Percentiles rank a stretch among this genome's conserved stretches.
Conservation (phyloP, 177 flowering plant species). For the Vitis hybrid region DNA sequence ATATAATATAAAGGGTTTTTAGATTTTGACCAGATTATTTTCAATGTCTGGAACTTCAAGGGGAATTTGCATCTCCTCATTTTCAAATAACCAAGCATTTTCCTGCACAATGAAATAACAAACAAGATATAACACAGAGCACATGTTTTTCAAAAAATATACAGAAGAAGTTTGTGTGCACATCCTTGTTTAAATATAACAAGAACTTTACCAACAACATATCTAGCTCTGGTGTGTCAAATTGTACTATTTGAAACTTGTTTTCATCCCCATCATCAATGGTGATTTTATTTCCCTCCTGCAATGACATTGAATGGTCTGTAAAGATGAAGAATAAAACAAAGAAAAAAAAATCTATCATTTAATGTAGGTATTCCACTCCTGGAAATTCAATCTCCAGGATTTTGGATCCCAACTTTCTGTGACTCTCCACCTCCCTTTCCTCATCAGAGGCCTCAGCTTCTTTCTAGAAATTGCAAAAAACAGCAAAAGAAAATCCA, state of each 20-base stretch:
- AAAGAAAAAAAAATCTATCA: background rate
- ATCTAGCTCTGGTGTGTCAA: constrained; percentile 63
- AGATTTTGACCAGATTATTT: constrained; percentile 30
- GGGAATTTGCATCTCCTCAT: constrained; percentile 22
- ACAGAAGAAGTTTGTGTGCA: background rate
- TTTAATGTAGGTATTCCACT: constrained; percentile 2
- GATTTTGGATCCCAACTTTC: constrained; percentile 10
- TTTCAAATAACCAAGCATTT: constrained; percentile 15
- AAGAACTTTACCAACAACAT: constrained; percentile 35
- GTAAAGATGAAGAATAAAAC: constrained; percentile 2
- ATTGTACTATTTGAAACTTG: constrained; percentile 29
- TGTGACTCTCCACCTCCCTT: constrained; percentile 6
- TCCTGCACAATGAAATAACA: constrained; percentile 27
- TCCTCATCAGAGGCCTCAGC: constrained; percentile 10
- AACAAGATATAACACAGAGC: background rate
- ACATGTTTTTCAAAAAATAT: background rate
- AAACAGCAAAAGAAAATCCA: background rate
- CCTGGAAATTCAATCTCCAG: constrained; percentile 15
- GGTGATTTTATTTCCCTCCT: constrained; percentile 30
- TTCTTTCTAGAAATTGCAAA: constrained; percentile 20
- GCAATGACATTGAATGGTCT: constrained; percentile 19
- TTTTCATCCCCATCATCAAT: constrained; percentile 13
- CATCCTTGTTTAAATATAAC: background rate
- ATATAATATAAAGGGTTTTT: background rate
- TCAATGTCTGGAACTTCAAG: constrained; percentile 32